phyloP scores from a whole-genome alignment of 2,329 filamentous ascomycete genomes.

The Chaetomium globosum region DNA sequence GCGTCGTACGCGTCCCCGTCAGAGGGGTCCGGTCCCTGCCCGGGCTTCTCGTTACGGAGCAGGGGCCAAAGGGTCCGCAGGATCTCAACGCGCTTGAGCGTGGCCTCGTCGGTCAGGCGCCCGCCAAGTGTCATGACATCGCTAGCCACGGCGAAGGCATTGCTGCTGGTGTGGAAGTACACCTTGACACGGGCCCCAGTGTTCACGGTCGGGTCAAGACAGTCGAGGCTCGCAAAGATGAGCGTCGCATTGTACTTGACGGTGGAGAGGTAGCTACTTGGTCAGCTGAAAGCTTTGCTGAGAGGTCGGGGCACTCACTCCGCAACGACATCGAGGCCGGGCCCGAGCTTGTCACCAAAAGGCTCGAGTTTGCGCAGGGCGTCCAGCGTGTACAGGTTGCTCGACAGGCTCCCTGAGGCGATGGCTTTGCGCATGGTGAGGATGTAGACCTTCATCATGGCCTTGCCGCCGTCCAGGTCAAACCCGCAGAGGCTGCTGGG shows the following conservation, averaged over 20 bases:
- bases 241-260: conserved; percentile 14
- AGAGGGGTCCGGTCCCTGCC: conserved; percentile 10
- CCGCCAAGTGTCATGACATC: conserved; percentile 21
- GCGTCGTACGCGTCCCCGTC: conserved; percentile 13
- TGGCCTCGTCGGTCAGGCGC: conserved; percentile 18
- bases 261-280: conserved; percentile 6
- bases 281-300: background rate
- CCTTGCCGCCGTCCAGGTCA: conserved; percentile 14
- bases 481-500: conserved; percentile 17
- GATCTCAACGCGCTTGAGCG: conserved; percentile 19
- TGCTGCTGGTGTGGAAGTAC: conserved; percentile 22
- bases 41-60: conserved; percentile 21
- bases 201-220: conserved; percentile 2
- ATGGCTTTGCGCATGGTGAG: conserved; percentile 19
- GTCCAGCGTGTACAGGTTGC: conserved; percentile 11
- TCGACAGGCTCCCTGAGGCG: conserved; percentile 6
- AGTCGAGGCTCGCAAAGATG: conserved; percentile 21
- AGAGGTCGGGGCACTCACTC: background rate
- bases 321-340: conserved; percentile 9
- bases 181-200: conserved; percentile 16
- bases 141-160: conserved; percentile 12
- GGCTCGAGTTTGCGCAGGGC: conserved; percentile 10
- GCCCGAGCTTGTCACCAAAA: conserved; percentile 3
- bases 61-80: conserved; percentile 17
- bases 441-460: conserved; percentile 24